Evolutionary conservation across 495 filamentous ascomycete species (phyloP).

Genomic region (Chaetomium cochliodes): DNA sequence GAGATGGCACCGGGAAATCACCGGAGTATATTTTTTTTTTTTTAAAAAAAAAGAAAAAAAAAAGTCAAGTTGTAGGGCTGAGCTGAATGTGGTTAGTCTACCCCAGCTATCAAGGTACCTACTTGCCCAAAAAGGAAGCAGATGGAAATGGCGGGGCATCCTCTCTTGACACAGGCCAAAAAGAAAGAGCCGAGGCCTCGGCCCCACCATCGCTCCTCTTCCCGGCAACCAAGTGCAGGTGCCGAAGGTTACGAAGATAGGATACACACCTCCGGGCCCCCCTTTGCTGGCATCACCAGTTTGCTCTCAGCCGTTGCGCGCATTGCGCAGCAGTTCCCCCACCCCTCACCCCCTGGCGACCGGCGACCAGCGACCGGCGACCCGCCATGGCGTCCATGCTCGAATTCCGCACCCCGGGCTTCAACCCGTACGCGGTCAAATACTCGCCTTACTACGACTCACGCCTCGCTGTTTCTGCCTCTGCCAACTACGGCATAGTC

Average conservation of each 20-base stretch:
- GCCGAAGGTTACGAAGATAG: background rate
- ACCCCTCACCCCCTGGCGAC: no score
- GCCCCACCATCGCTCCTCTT: slow-evolving; percentile 14
- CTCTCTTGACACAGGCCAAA: background rate
- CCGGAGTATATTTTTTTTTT: no score
- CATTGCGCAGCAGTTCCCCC: background rate
- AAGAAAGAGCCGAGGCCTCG: slow-evolving; percentile 27
- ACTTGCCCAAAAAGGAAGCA: background rate
- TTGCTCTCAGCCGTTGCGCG: slow-evolving; percentile 3
- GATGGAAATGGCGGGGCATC: background rate
- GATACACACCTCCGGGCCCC: background rate
- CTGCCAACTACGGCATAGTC: slow-evolving; percentile 92
- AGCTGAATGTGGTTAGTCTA: background rate
- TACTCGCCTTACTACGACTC: slow-evolving; percentile 98
- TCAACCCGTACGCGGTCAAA: slow-evolving; percentile 91
- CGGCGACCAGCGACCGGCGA: no score
- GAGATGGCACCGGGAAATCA: no score
- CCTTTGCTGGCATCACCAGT: background rate
- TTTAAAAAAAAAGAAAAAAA: background rate
- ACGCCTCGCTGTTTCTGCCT: slow-evolving; percentile 79
- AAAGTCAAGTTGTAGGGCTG: background rate
- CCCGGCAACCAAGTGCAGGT: background rate
- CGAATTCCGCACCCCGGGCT: slow-evolving; percentile 87
- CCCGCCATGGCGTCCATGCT: slow-evolving; percentile 64
- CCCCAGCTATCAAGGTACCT: background rate